phyloP scores from a whole-genome alignment of 352 stramenopile species.

The Pythium monospermum region DNA sequence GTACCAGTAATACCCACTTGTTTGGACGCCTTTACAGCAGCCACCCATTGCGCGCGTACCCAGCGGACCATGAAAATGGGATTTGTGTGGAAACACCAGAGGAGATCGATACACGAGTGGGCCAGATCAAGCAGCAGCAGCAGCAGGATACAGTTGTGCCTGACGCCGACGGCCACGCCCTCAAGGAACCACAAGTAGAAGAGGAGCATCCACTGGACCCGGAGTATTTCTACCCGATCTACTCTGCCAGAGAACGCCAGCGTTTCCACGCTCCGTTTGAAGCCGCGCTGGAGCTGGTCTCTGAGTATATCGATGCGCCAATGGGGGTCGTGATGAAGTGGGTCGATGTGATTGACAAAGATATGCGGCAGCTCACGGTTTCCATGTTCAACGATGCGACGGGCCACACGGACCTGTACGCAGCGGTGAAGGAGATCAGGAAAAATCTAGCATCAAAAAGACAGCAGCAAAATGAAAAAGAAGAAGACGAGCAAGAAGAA shows the following conservation, averaged over 20 bases:
- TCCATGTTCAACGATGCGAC: conserved; percentile 1
- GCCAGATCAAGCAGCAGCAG: conserved; percentile 20
- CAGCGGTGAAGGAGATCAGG: too few species aligned
- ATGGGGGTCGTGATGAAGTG: conserved; percentile 36
- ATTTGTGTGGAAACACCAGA: conserved; percentile 41
- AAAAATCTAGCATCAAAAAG: too few species aligned
- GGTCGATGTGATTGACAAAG: conserved; percentile 11
- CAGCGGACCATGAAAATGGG: conserved; percentile 45
- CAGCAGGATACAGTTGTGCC: background rate
- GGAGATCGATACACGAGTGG: conserved; percentile 49
- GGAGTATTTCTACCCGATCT: conserved; percentile 58
- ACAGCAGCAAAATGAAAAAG: too few species aligned
- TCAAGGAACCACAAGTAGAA: conserved; percentile 9
- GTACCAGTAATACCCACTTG: conserved; percentile 10
- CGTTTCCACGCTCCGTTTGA: conserved; percentile 53
- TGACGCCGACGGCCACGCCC: conserved; percentile 5
- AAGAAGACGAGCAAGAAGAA: too few species aligned
- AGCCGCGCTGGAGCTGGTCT: conserved; percentile 53
- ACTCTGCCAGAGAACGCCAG: conserved; percentile 3
- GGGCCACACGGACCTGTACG: too few species aligned
- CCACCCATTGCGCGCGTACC: conserved; percentile 42
- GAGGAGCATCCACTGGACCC: conserved; percentile 7
- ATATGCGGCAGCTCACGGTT: conserved; percentile 1
- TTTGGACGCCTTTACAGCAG: conserved; percentile 19
- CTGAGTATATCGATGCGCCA: conserved; percentile 53